Base-by-base conservation (phyloP, 202 grass and related monocot genomes). In the Elaeis oleifera region DNA sequence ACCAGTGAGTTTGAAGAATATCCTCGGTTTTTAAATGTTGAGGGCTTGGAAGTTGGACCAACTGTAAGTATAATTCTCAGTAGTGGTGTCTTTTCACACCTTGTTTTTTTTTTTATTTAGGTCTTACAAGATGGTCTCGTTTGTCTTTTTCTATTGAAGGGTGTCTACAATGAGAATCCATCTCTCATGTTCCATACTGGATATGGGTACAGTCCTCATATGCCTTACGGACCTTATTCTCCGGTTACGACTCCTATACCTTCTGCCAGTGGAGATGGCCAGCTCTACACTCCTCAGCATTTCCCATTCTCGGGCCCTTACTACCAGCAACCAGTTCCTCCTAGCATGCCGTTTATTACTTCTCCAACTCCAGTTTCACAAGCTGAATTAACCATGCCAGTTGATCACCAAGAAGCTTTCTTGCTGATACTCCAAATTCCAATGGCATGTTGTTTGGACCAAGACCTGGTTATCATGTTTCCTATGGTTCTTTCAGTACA, bases 241-340 rank as follows among this genome's bases (percentile, higher is more conserved):
- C 88, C 85, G 59, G 87, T 88, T 65, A 66, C 85, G 19, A 86
- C 85, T n/a, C 94, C 88, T 72, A 74, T 89, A 74, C 85, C 88
- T 18, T 62, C 81, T 70, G 70, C 61, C 86, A 75, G 68, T 74
- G 80, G 94, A 76, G 88, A 89, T 79, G 81, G 79, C 58, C 94
- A 97, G 69, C 80, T 79, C 72, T 92, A 97, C 77, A 71, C 83
- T 44, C 81, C 86, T 78, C 88, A 92, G 79, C 84, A 92, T 72
- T 89, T 97, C 72, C 90, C 88, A 67, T 99, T 86, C 69, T 91
- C 88, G 76, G 94, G 79, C 60, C 74, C 88, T 76, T 97, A 89
- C 79, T 90, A 90, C 79, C 91, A 85, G 60, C 91, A 96, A 79
- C 59, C 83, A 60, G 56, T 75, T 82, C 78, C 81, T 51, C 83